Base-by-base conservation (phyloP, 345 rosid genomes). In the Bruguiera sexangula region DNA sequence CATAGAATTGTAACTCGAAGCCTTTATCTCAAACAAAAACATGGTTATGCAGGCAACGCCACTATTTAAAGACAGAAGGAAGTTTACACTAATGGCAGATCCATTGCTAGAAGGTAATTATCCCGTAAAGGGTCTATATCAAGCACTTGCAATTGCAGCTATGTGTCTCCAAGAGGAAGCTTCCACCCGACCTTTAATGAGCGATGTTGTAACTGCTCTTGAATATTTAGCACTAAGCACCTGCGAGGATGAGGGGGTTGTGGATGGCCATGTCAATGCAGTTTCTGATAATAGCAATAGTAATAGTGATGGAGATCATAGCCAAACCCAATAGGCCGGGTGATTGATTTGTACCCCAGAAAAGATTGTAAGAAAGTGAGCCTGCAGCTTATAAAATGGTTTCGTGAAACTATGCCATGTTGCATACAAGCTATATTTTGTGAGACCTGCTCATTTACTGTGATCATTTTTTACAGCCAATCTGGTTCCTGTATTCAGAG, bases 81-180 rank as follows among this genome's bases (percentile, higher is more conserved):
- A 85, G 63, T 90, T 90, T n/a, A 70, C 75, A 52, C 46, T 34
- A 66, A 85, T 90, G 90, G 92, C 85, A 43, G 96, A 90, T 72
- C 96, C 94, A 22, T 77, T 83, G 76, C 84, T 90, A 16, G 81
- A 79, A 60, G 90, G 82, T 10, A 79, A 83, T 29, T 90, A 79
- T 59, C 90, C 92, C 0, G 8, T 73, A n/a, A 90, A 84, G 67
- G 85, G 81, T 60, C 80, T 90, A 46, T 80, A 85, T 77, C 94
- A 88, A 81, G 94, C 94, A 43, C 89, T 90, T 74, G 96, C 94
- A 26, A 75, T 90, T 6, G 92, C 96, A 72, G 90, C 94, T 8
- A 87, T 90, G 96, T 90, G 96, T 69, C 84, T 90, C 27, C 96
- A 90, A 72, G 96, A 86, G 69, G 96, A 87, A 69, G 94, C 85